Evolutionary conservation across 225 moss, liverwort and hornwort genomes (phyloP).

Genomic region (Marchantia paleacea): DNA sequence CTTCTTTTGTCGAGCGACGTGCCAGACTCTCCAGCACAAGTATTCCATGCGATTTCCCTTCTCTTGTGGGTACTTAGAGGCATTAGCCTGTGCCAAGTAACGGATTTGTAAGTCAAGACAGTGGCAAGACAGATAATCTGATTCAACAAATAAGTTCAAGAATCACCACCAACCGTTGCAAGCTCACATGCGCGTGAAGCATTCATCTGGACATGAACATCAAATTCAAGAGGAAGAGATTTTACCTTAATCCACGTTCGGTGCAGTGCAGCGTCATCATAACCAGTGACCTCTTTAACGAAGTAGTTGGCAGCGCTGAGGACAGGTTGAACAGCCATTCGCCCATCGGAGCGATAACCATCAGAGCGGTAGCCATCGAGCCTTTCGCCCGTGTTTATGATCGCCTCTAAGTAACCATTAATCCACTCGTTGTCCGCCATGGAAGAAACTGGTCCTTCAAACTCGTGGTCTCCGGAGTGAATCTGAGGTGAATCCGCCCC

Average conservation of each 20-base stretch:
- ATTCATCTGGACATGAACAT: background rate
- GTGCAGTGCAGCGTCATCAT: slow-evolving; percentile 60
- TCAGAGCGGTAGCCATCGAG: slow-evolving; percentile 58
- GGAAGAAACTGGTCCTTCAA: background rate
- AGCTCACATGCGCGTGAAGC: background rate
- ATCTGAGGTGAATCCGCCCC: background rate
- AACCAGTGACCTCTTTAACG: slow-evolving; percentile 68
- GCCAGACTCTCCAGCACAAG: slow-evolving; percentile 84
- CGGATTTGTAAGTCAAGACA: background rate
- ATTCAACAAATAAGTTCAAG: background rate
- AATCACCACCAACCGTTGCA: background rate
- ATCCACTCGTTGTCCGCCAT: slow-evolving; percentile 77
- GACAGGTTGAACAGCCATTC: slow-evolving; percentile 25
- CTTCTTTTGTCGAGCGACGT: slow-evolving; percentile 73
- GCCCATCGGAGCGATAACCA: slow-evolving; percentile 39
- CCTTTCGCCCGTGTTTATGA: slow-evolving; percentile 64
- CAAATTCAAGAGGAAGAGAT: background rate
- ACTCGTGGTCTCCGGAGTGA: too few species aligned
- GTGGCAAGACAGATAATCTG: background rate
- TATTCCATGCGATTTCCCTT: slow-evolving; percentile 66
- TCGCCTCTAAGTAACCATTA: slow-evolving; percentile 71
- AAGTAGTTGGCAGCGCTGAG: slow-evolving; percentile 69
- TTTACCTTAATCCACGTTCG: slow-evolving; percentile 75
- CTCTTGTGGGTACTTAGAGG: slow-evolving; percentile 62
- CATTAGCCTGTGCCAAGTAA: slow-evolving; percentile 51